phyloP scores from a whole-genome alignment of 257 asterid species.

The Jacaranda mimosifolia region DNA sequence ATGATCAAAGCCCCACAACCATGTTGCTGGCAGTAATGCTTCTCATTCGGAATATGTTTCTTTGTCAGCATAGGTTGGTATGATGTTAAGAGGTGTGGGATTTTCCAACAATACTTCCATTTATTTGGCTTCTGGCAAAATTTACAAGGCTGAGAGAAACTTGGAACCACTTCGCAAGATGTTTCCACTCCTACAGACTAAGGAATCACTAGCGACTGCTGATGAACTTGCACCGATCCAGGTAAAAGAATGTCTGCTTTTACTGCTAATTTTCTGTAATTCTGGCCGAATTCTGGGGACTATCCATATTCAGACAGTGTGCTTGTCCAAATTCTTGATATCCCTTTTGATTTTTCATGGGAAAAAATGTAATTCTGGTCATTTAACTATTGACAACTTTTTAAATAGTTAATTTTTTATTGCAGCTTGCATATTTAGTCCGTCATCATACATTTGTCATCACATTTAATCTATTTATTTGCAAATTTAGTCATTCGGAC shows the following conservation, averaged over 20 bases:
- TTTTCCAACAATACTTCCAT: conserved; percentile 74
- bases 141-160: conserved; percentile 66
- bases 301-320: not conserved
- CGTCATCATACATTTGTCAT: too few species aligned
- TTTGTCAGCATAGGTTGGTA: conserved; percentile 95
- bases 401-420: too few species aligned
- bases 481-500: too few species aligned
- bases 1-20: not conserved
- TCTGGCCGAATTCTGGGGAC: too few species aligned
- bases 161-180: conserved; percentile 73
- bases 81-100: conserved; percentile 98
- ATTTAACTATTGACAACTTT: too few species aligned
- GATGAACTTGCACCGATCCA: conserved; percentile 76
- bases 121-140: conserved; percentile 85
- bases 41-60: conserved; percentile 49
- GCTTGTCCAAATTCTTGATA: not conserved
- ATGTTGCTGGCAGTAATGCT: conserved; percentile 44
- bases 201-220: conserved; percentile 72
- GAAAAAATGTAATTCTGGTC: too few species aligned
- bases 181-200: conserved; percentile 85
- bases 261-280: not conserved
- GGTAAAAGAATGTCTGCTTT: conserved; percentile 45
- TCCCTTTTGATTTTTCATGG: conserved; percentile 10
- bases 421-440: too few species aligned
- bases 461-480: too few species aligned